Evolutionary conservation across 306 rosid genomes (phyloP), one percentile per base, ranked within the genome.

Genomic region (Styphnolobium japonicum): DNA sequence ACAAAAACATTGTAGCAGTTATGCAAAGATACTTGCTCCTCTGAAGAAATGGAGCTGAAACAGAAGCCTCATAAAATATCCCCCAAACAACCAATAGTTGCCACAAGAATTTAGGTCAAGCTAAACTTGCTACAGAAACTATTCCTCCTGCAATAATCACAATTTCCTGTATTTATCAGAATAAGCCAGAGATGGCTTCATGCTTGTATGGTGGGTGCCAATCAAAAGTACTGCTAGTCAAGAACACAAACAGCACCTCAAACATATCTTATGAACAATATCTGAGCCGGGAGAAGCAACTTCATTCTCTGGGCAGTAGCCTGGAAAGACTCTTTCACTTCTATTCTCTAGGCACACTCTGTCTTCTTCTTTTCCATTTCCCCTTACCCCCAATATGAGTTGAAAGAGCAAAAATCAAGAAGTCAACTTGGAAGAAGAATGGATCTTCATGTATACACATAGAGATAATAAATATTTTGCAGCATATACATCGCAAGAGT

Each of bases 61-160:
- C 72, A 62, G 23, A 58, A 48, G 70, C 68, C 37, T n/a, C 68
- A 60, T 40, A 34, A 42, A 23, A 55, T 78, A 45, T 27, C 45
- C 69, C 48, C 27, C 27, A 68, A 68, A 43, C 51, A 60, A 46
- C 7, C 72, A 71, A 69, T 60, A 60, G 52, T 51, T 61, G 77
- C 25, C 52, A 23, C 65, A 23, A 4, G 16, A 51, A 37, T 55
- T 56, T 67, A 71, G 52, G 53, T 52, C 31, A 27, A 10, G 39
- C 18, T 27, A 72, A 31, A 72, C 51, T 8, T 37, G 14, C 46
- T 52, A 25, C 22, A 63, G 49, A 18, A 72, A 39, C 57, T 51
- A 49, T 3, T 7, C 23, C 61, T 39, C 37, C 52, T 29, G 22
- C 39, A 48, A 36, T 16, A 79, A 40, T 36, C 36, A 62, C n/a